Evolutionary conservation across 805 yeast genomes (phyloP).

Genomic region (Ogataea populi-albae): DNA sequence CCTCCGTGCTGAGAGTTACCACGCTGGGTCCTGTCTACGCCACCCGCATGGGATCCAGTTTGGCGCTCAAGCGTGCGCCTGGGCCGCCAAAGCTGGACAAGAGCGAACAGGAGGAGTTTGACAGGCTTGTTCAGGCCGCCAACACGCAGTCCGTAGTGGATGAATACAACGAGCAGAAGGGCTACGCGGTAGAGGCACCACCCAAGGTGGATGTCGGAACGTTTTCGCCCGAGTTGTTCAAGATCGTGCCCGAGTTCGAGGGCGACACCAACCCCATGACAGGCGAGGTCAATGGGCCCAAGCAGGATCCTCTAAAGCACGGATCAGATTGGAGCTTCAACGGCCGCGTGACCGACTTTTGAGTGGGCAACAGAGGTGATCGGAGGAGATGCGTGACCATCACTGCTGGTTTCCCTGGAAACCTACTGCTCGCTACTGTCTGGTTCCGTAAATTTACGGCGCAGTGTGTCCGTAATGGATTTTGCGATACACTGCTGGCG

Average conservation of each 20-base stretch:
- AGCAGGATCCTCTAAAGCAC: conserved; percentile 84
- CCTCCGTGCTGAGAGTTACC: not conserved
- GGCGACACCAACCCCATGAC: conserved; percentile 92
- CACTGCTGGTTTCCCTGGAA: too few species aligned
- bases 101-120: conserved; percentile 89
- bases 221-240: conserved; percentile 65
- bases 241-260: conserved; percentile 90
- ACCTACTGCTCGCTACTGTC: too few species aligned
- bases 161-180: conserved; percentile 51
- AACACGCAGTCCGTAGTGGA: conserved; percentile 75
- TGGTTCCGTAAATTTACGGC: too few species aligned
- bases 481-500: too few species aligned
- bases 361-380: conserved; percentile 18
- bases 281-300: conserved; percentile 96
- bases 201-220: conserved; percentile 53
- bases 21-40: not conserved
- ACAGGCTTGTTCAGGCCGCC: conserved; percentile 76
- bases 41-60: too few species aligned
- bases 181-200: conserved; percentile 30
- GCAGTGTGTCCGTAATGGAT: too few species aligned
- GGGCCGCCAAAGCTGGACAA: conserved; percentile 75
- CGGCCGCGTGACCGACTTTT: conserved; percentile 95
- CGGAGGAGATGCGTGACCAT: too few species aligned
- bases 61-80: conserved; percentile 25
- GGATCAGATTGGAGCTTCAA: conserved; percentile 94